Evolutionary conservation across 2,329 filamentous ascomycete species (phyloP), one percentile per base, ranked within the genome.

Genomic region (Calonectria hawksworthii): DNA sequence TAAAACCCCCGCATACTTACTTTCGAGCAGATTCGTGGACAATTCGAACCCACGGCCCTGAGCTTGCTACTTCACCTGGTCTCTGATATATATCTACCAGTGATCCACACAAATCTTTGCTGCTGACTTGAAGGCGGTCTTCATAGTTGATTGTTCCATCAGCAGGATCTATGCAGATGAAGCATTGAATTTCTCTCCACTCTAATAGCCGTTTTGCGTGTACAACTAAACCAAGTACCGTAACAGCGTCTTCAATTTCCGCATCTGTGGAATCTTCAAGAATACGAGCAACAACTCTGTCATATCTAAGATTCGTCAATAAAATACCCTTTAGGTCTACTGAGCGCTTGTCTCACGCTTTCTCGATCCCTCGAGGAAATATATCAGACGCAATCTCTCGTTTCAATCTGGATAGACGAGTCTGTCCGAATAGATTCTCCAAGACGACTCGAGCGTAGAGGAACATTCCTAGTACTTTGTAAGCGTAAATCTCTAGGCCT

Each of bases 391-490:
- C 7, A 5, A 77, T 67, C 50, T 77, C 75, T 21, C 56, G 44
- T 21, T 71, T 70, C 26, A 77, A 47, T 7, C 64, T 23, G 2
- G 34, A 44, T 4, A 72, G 21, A 3, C 51, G 41, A 3, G 41
- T 61, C 38, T 75, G 72, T 1, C 18, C 28, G 0, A 75, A 26
- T 4, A 77, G 36, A 23, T 75, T 77, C 9, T 32, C 41, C 28
- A 77, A n/a, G 21, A 77, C 75, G 2, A 77, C 70, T 8, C 66
- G 66, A 2, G 74, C 63, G 23, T 77, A 77, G 4, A 77, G 54
- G 50, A 75, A 77, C 75, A 77, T 77, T 14, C 75, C 75, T 77
- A 36, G 7, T 4, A 28, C n/a, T 64, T 47, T 11, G 26, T 66
- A 14, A 44, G 7, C 14, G 14, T 13, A 18, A 41, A 36, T 64